Evolutionary conservation across 148 eudicot genomes (phyloP), one percentile per base, ranked within the genome.

Genomic region (Heliosperma pusillum): DNA sequence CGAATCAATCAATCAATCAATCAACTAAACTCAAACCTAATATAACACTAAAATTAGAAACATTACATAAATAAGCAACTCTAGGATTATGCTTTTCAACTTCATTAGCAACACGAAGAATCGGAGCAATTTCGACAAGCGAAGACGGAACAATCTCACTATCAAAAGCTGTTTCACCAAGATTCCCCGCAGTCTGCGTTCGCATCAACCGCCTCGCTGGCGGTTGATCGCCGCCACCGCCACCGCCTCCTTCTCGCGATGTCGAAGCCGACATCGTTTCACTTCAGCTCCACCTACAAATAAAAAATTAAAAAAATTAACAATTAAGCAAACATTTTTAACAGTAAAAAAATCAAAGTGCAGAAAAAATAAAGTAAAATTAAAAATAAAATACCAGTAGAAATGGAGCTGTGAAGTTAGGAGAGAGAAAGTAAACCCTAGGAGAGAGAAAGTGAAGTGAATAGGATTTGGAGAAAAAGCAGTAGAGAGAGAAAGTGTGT

Each of bases 81-180:
- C 99, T 87, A 7, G 97, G 86, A 71, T 92, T 92, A 77, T 89
- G 88, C 27, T 89, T 91, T 76, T 95, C 99, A 12, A 95, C 97
- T 84, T 95, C 99, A 82, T 92, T 95, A 69, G 99, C 99, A 71
- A 95, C 99, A 79, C 99, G 99, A 61, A 95, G 97, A 82, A 95
- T 95, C 0, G 99, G 97, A 72, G 97, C 99, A 40, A 95, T 95
- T 77, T 92, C 94, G 24, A 86, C 91, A 22, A 95, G 84, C 7
- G 99, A 90, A 27, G 99, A 95, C 52, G 99, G 99, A 74, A 95
- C 99, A 40, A 95, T 86, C 82, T 95, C 99, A 88, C 97, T 92
- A 77, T 95, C 99, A 69, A 95, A 90, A 3, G 89, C 88, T 9
- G 93, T 87, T 73, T 90, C 96, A 13, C 96, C 96, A 3, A 90